Evolutionary conservation across 2,329 filamentous ascomycete species (phyloP), one percentile per base, ranked within the genome.

Genomic region (Beauveria scarabaeidicola): DNA sequence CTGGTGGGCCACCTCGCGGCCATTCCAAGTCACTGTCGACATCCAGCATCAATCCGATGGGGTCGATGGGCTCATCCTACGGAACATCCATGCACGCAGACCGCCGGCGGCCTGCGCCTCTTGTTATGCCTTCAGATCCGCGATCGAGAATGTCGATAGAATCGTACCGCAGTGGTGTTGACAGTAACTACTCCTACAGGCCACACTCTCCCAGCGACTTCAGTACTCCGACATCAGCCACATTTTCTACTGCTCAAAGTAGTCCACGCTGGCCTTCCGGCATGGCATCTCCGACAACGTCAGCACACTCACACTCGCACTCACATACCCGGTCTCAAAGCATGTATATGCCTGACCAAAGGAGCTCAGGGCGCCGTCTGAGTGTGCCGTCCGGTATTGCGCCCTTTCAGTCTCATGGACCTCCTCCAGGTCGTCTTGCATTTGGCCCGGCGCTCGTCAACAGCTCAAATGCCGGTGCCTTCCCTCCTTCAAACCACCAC

Each of bases 11-110:
- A 36, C 82, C 81, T 61, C 82, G 91, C 61, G 91, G 91, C 1
- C 92, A 97, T 71, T 89, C 87, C 66, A 96, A 96, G 71, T 85
- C 83, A 1, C 76, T 96, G 3, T 97, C 92, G 0, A 85, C 90
- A 2, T 96, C 92, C 0, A 96, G 91, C 71, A 91, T 97, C 66
- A 80, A 84, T 4, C 93, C 89, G 38, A 87, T 87, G 7, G 76
- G 84, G 58, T 91, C 89, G 1, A 70, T 79, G 13, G 75, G 75
- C 27, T 93, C 90, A 1, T 86, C 79, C 52, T 87, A 87, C 61
- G 86, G 82, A 63, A 75, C 81, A n/a, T 48, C 38, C 63, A 75
- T 81, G 19, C 57, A 52, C 48, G 88, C 91, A 60, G 73, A 81
- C 43, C 83, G 90, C 53, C 84, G 88, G 61, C 83, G 90, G 27